A percentile compares a stretch with the other conserved stretches of the same genome.
Evolutionary conservation across 345 rosid species (phyloP).

Genomic region (Eucalyptus sideroxylon): DNA sequence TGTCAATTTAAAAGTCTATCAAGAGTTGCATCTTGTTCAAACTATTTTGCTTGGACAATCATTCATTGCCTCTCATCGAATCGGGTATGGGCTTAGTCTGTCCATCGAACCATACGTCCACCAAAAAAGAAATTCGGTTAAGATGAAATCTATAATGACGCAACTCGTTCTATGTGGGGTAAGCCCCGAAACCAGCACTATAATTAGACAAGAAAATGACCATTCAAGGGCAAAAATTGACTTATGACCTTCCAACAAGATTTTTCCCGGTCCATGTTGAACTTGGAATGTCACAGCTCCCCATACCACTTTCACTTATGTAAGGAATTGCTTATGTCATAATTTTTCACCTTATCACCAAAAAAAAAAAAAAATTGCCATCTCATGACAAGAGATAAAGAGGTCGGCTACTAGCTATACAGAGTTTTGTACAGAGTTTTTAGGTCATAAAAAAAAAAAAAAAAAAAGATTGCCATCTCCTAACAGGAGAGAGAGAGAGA

Average conservation of each 20-base stretch:
- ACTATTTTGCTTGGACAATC: fast-evolving
- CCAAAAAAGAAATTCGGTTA: not conserved
- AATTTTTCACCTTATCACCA: not conserved
- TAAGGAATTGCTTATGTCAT: not conserved
- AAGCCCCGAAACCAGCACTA: not conserved
- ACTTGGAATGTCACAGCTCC: not conserved
- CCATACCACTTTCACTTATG: not conserved
- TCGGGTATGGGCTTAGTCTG: fast-evolving
- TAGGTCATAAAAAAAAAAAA: too few relatives aligned
- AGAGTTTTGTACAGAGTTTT: too few relatives aligned
- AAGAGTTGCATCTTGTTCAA: fast-evolving
- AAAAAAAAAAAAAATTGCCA: not conserved
- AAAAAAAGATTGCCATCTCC: not conserved
- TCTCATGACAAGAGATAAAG: not conserved
- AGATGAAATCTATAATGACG: fast-evolving
- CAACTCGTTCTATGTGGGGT: fast-evolving
- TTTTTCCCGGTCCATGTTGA: not conserved
- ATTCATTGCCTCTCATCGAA: fast-evolving
- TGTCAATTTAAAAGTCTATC: fast-evolving
- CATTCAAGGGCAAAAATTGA: not conserved
- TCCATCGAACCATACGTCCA: not conserved
- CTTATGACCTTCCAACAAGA: not conserved
- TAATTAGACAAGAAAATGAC: not conserved
- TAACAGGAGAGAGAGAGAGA: not conserved
- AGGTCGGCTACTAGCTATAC: fast-evolving